phyloP scores from a whole-genome alignment of 139 green algal species.

The Microglena sp. region DNA sequence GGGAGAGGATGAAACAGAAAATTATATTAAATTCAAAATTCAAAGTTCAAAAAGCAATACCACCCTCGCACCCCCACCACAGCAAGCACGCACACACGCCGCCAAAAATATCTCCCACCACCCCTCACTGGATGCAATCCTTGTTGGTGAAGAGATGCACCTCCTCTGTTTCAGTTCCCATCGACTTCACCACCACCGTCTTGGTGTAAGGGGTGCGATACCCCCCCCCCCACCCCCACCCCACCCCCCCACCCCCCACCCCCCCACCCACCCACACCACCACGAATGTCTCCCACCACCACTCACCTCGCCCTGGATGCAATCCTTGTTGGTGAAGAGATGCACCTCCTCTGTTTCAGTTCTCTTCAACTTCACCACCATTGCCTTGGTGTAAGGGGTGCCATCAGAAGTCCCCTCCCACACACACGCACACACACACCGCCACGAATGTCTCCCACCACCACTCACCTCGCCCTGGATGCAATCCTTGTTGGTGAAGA shows the following conservation, averaged over 20 bases:
- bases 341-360: constrained; percentile 56
- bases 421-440: no score
- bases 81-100: no score
- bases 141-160: constrained; percentile 68
- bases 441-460: no score
- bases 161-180: constrained; percentile 41
- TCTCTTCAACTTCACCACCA: constrained; percentile 36
- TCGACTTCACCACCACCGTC: constrained; percentile 32
- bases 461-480: constrained; percentile 64
- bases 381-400: constrained; percentile 35
- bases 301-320: constrained; percentile 59
- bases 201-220: constrained; percentile 38
- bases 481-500: constrained; percentile 66
- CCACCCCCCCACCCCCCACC: no score
- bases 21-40: background rate
- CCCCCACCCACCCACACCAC: no score
- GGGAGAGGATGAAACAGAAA: no score
- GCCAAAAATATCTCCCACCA: no score
- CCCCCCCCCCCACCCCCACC: no score
- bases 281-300: no score
- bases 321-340: constrained; percentile 65
- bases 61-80: no score
- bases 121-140: no score
- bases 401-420: no score
- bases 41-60: constrained; percentile 2